Evolutionary conservation across 2,329 filamentous ascomycete genomes (phyloP), one percentile per base, ranked within the genome.

Genomic region (Trichoderma guizhouense): DNA sequence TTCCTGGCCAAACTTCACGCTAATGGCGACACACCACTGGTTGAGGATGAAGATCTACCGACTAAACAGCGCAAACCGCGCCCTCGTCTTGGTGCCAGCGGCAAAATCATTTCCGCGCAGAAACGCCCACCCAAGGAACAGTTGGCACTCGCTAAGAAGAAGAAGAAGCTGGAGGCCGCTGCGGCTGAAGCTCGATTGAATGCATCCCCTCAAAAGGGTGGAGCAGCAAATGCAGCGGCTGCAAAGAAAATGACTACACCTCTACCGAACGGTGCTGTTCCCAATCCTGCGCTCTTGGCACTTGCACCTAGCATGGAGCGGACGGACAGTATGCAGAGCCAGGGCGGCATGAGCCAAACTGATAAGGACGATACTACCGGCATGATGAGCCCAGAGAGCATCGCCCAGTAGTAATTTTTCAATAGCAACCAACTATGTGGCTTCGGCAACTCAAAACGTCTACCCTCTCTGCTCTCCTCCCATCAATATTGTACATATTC

Each of bases 41-140:
- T 97, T 67, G 96, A 99, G 84, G 96, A 99, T 82, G 93, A 98
- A 79, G 95, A 99, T 76, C 85, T 99, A 28, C 96, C 97, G 18
- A 89, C 91, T 70, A 99, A 99, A 83, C 96, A 99, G 83, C 88
- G 94, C 84, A 92, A 84, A 83, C 93, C 84, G 28, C 86, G 88
- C n/a, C 88, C 89, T n/a, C 85, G 88, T 36, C 86, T 89, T 28
- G 87, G 88, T 39, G 88, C 89, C 24, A 95, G 91, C 24, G 93
- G 93, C 78, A 97, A 97, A 85, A 97, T 97, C 75, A 92, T 92
- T 12, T 92, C 91, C 67, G 93, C 93, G 36, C 90, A 94, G 76
- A 97, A 97, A 83, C 87, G 93, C 8, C 93, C 93, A 36, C 88
- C 93, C 26, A 91, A 92, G 78, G 93, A 96, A 79, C 93, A 95